These are phyloP conservation scores for Mycosphaerelloides madeirae DNA, from an alignment of 2,329 filamentous ascomycete genomes.

Conservation along the genomic window DNA sequence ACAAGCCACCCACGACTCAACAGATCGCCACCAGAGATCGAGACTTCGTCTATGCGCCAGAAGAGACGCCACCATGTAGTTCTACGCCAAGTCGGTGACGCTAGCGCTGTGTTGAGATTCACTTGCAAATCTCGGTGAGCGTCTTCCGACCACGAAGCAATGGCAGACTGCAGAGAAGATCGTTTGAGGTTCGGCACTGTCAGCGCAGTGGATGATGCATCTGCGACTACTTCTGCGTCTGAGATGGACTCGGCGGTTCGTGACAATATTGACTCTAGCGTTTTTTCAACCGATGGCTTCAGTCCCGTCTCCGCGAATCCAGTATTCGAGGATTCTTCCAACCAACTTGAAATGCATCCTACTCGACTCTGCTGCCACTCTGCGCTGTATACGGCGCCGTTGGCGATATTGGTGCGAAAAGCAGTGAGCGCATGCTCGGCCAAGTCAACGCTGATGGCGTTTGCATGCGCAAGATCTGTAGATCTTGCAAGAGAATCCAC, in stretches of 20 bases:
- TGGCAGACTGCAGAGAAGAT: slow-evolving; percentile 51
- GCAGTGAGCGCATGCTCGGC: slow-evolving; percentile 58
- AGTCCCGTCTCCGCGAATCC: slow-evolving; percentile 43
- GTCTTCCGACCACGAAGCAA: slow-evolving; percentile 69
- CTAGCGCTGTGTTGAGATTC: slow-evolving; percentile 72
- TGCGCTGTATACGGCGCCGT: slow-evolving; percentile 31
- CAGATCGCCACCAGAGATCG: slow-evolving; percentile 75
- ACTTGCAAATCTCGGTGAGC: slow-evolving; percentile 80
- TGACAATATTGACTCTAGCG: slow-evolving; percentile 64
- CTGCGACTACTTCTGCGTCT: slow-evolving; percentile 42
- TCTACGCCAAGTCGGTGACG: slow-evolving; percentile 70
- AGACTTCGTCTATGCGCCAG: slow-evolving; percentile 89
- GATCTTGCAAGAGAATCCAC: slow-evolving; percentile 27
- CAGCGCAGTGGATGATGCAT: slow-evolving; percentile 28
- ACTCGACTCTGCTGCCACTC: slow-evolving; percentile 34
- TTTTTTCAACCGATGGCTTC: slow-evolving; percentile 60
- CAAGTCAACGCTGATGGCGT: slow-evolving; percentile 57
- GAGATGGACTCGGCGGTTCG: slow-evolving; percentile 51
- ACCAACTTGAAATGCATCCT: slow-evolving; percentile 23
- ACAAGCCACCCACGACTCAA: slow-evolving; percentile 72
- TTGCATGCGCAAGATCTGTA: slow-evolving; percentile 7
- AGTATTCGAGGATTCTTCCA: slow-evolving; percentile 22
- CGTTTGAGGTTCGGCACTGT: slow-evolving; percentile 41
- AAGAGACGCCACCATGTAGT: slow-evolving; percentile 93
- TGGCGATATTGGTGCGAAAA: slow-evolving; percentile 31